phyloP scores from a whole-genome alignment of 257 asterid species.

The Solanum piurae region DNA sequence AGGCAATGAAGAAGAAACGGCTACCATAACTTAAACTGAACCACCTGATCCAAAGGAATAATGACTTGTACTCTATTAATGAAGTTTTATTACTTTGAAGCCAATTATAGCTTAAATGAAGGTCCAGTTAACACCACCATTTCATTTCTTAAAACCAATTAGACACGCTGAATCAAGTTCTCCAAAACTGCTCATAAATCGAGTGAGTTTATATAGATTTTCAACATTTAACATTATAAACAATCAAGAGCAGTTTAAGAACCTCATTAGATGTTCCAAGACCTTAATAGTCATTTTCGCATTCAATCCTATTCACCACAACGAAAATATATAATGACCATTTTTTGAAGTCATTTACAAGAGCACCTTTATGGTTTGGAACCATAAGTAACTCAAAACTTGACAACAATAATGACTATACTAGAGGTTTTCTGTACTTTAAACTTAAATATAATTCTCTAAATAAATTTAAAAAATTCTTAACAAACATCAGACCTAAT shows the following conservation, averaged over 20 bases:
- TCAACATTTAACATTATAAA: background rate
- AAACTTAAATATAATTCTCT: background rate
- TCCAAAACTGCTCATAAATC: background rate
- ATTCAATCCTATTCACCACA: background rate
- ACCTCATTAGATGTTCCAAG: background rate
- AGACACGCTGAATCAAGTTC: background rate
- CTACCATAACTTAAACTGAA: background rate
- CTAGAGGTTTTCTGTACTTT: background rate
- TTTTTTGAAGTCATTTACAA: background rate
- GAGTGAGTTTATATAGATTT: background rate
- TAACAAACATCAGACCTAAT: background rate
- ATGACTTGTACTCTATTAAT: background rate
- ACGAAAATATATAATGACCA: background rate
- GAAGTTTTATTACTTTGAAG: background rate
- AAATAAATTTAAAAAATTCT: background rate
- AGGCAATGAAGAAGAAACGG: background rate
- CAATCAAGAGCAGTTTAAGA: background rate
- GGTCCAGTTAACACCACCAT: background rate
- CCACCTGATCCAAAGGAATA: background rate
- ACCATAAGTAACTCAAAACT: background rate
- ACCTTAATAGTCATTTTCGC: background rate
- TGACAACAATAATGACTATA: background rate
- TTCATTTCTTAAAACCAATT: background rate
- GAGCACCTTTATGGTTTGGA: background rate
- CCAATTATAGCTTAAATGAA: background rate